Conservation (phyloP, 257 asterid species). For the Ligustrum vulgare region DNA sequence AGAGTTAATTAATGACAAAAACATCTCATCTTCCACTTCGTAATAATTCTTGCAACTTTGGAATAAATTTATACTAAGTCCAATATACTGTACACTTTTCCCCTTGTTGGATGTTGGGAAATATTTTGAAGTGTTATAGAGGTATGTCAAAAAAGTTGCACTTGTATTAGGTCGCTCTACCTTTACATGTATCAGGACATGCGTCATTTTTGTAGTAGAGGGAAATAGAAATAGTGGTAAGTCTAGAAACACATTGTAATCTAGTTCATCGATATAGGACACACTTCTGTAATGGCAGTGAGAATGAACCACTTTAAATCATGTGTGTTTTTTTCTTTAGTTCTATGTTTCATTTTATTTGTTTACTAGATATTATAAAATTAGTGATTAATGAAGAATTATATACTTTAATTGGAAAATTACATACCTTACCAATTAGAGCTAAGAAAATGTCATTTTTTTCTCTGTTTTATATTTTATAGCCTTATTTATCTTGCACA, state of each 20-base stretch:
- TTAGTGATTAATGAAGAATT: too few relatives aligned
- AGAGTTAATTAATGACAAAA: constrained; percentile 13
- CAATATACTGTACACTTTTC: background rate
- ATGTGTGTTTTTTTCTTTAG: too few relatives aligned
- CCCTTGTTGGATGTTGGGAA: background rate
- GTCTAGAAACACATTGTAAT: background rate
- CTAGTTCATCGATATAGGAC: background rate
- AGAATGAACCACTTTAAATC: background rate
- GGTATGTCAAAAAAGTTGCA: background rate
- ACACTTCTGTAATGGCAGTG: background rate
- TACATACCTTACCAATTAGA: too few relatives aligned
- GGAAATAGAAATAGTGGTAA: background rate
- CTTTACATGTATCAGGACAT: background rate
- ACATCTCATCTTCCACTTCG: constrained; percentile 7
- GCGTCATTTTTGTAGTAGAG: background rate
- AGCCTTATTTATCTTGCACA: too few relatives aligned
- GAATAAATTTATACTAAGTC: constrained; percentile 8
- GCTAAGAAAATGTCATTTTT: too few relatives aligned
- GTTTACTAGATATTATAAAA: too few relatives aligned
- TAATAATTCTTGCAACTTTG: constrained; percentile 6
- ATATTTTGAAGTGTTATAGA: background rate
- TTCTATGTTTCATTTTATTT: too few relatives aligned
- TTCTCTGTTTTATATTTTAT: too few relatives aligned
- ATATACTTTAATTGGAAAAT: too few relatives aligned
- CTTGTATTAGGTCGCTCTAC: background rate